Evolutionary conservation across 768 basidiomycete genomes (phyloP), one percentile per base, ranked within the genome.

Genomic region (Russula griseocarnosa): DNA sequence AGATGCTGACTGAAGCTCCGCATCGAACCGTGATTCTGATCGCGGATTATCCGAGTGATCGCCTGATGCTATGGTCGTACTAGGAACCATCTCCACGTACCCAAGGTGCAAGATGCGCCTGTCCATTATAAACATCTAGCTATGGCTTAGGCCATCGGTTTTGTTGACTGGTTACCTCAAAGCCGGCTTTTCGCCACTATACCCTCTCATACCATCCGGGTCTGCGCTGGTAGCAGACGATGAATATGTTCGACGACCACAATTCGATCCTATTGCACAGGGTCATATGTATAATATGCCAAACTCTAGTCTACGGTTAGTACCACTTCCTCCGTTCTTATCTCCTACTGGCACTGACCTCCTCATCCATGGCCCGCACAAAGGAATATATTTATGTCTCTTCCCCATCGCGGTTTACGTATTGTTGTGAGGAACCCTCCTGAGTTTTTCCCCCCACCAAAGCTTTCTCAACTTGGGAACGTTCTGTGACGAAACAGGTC

Each of bases 361-460:
- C 11, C 2, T 24, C n/a, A 28, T n/a, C 2, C 46, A 34, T 6
- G 20, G 32, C 32, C 22, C 38, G n/a, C 32, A 34, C 38, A 22
- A 51, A 63, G 57, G 63, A 2, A 40, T 60, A 7, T 64, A 64
- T 40, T n/a, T 52, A 11, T 64, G 26, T 26, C 63, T 64, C 14
- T 18, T 64, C 13, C 46, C 58, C 26, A 49, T 60, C 34, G 49
- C 46, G 22, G 38, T 47, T 13, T 42, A 55, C 32, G 16, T 56
- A 44, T 60, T 64, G 46, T 11, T 40, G 63, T 64, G 30, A 50
- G 63, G 26, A 24, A 4, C 28, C 7, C 38, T 62, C 26, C 5
- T 2, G 40, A 53, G 3, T 53, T 11, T 30, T 26, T 22, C 28
- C 16, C 14, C 24, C 36, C 26, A 1, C 8, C 20, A n/a, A 10